phyloP scores from a whole-genome alignment of 176 grass and related monocot species.

The Stipa capillata region DNA sequence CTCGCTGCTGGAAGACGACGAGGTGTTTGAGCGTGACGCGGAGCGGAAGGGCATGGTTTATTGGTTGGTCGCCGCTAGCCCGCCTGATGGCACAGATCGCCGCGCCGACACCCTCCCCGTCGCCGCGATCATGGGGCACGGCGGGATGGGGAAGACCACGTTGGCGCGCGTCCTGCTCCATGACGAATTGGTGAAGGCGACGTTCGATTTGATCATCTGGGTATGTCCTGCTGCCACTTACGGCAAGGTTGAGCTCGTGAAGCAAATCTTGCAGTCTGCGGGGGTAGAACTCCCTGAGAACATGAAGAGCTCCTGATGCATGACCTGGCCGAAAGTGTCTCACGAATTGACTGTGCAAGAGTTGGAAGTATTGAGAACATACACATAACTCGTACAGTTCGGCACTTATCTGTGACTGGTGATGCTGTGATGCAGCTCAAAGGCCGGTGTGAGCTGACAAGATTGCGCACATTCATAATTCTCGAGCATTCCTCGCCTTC shows the following conservation, averaged over 20 bases:
- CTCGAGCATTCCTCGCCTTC: constrained; percentile 20
- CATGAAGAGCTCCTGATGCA: constrained; percentile 30
- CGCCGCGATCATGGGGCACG: constrained; percentile 12
- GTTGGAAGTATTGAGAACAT: neutral
- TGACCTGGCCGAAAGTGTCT: constrained; percentile 28
- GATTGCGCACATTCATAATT: constrained; percentile 25
- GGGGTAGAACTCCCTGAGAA: neutral
- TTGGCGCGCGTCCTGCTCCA: constrained; percentile 19
- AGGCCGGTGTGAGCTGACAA: neutral
- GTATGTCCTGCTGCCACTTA: neutral
- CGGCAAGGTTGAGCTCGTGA: constrained; percentile 12
- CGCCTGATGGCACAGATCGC: neutral
- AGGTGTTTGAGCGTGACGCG: constrained; percentile 27
- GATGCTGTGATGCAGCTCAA: neutral
- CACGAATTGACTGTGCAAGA: constrained; percentile 17
- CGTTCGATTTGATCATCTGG: constrained; percentile 27
- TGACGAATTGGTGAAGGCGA: neutral
- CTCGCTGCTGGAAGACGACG: neutral
- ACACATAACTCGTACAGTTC: constrained; percentile 7
- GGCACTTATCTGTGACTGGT: constrained; percentile 31
- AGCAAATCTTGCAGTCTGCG: constrained; percentile 1
- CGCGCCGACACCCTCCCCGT: constrained; percentile 4
- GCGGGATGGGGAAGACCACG: constrained; percentile 43
- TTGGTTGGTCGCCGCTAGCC: neutral
- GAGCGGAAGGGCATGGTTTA: constrained; percentile 6